Evolutionary conservation across 169 alveolate genomes (phyloP).

Genomic region (Blepharisma undulans): DNA sequence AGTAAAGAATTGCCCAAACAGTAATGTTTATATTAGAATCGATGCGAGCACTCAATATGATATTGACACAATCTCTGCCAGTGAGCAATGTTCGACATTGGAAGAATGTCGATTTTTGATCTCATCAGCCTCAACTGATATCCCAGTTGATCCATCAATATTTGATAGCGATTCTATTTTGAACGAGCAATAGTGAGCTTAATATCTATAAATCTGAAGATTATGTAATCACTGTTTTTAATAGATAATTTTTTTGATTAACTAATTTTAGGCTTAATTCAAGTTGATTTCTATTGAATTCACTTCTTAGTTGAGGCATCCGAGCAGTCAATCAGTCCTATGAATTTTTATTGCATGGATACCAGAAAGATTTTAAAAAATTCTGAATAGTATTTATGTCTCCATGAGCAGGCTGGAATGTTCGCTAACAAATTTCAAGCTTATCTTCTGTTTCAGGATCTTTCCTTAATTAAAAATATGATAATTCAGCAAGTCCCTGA

Average conservation of each 20-base stretch:
- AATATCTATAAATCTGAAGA: not conserved
- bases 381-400: not conserved
- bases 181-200: not conserved
- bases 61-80: not conserved
- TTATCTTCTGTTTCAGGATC: not conserved
- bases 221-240: not conserved
- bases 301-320: not conserved
- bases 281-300: not conserved
- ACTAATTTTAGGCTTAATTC: not conserved
- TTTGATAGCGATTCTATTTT: not conserved
- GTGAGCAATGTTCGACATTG: not conserved
- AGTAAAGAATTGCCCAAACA: not conserved
- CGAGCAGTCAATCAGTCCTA: not conserved
- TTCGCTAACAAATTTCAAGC: not conserved
- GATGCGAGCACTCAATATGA: not conserved
- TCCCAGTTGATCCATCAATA: not conserved
- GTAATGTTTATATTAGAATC: not conserved
- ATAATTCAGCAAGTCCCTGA: not conserved
- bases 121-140: not conserved
- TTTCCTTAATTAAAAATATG: too few relatives aligned
- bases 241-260: not conserved
- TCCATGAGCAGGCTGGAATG: not conserved
- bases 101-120: not conserved
- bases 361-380: not conserved
- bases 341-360: not conserved